A percentile compares a stretch with the other conserved stretches of the same genome.
Conservation (phyloP, 2,329 filamentous ascomycete species). For the Clarireedia hainanense region DNA sequence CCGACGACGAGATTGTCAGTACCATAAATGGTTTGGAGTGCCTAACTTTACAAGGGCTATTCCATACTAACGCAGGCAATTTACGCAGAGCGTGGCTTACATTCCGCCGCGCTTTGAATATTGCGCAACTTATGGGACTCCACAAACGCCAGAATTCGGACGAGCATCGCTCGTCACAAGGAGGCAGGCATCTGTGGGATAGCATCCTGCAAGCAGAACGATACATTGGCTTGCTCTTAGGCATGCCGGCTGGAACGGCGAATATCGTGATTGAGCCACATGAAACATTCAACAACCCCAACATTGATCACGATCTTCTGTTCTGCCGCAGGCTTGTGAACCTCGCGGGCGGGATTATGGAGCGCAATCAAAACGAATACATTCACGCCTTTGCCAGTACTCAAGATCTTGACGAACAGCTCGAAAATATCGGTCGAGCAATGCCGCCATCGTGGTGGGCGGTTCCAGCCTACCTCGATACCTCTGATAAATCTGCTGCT, state of each 20-base stretch:
- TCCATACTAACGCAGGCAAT: constrained; percentile 39
- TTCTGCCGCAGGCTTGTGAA: constrained; percentile 20
- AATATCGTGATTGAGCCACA: constrained; percentile 15
- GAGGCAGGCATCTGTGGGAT: constrained; percentile 34
- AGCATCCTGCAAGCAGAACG: constrained; percentile 39
- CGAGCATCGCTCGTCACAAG: neutral
- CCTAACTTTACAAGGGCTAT: constrained; percentile 41
- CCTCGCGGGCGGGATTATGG: constrained; percentile 21
- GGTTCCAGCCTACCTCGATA: constrained; percentile 14
- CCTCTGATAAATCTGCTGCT: constrained; percentile 1
- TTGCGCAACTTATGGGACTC: constrained; percentile 33
- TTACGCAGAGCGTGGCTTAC: constrained; percentile 42
- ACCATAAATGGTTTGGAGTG: constrained; percentile 45
- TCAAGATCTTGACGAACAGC: constrained; percentile 26
- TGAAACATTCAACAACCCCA: constrained; percentile 23
- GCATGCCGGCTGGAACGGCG: constrained; percentile 19
- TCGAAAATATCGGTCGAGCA: constrained; percentile 21
- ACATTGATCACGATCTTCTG: constrained; percentile 16
- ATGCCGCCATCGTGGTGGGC: constrained; percentile 26
- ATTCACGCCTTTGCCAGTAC: constrained; percentile 23
- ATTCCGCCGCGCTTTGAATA: constrained; percentile 39
- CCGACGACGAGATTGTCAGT: constrained; percentile 38
- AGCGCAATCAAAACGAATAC: constrained; percentile 22
- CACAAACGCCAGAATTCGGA: constrained; percentile 15
- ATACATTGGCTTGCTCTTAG: constrained; percentile 32